Percentiles rank a stretch among this genome's conserved stretches.
Conservation (phyloP, 169 alveolate genomes). For the Cryptosporidium ubiquitum region DNA sequence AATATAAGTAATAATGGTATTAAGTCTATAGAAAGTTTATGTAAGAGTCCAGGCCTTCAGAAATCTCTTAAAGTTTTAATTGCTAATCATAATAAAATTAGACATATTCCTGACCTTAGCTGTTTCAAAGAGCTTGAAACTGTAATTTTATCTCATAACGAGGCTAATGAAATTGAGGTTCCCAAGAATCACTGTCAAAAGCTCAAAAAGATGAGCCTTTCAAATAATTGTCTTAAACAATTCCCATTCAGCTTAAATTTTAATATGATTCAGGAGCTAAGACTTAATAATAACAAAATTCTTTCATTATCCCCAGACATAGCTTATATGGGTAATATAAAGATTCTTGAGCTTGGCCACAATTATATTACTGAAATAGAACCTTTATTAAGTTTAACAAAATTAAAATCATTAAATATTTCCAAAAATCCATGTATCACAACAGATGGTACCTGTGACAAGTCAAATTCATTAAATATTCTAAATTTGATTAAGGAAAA, state of each 20-base stretch:
- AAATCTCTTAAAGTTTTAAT: slow-evolving; percentile 65
- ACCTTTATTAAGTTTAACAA: slow-evolving; percentile 13
- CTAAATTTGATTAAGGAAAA: background rate
- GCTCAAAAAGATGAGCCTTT: slow-evolving; percentile 43
- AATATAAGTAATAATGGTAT: slow-evolving; percentile 57
- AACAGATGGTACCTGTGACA: background rate
- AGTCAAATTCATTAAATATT: background rate
- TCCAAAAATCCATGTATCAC: slow-evolving; percentile 50
- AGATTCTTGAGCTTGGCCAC: slow-evolving; percentile 66
- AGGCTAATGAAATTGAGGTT: slow-evolving; percentile 11
- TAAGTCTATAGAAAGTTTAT: slow-evolving; percentile 33
- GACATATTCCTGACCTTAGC: slow-evolving; percentile 57
- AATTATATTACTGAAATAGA: slow-evolving; percentile 15
- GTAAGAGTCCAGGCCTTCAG: slow-evolving; percentile 8
- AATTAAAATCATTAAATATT: slow-evolving; percentile 23
- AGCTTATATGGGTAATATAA: slow-evolving; percentile 53
- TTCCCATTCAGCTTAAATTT: slow-evolving; percentile 57
- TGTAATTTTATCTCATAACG: slow-evolving; percentile 41
- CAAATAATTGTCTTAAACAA: slow-evolving; percentile 32
- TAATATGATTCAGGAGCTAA: slow-evolving; percentile 49
- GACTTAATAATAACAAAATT: slow-evolving; percentile 56
- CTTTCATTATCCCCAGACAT: background rate
- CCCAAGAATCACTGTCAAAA: slow-evolving; percentile 41
- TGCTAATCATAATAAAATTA: slow-evolving; percentile 54
- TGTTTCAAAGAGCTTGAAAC: slow-evolving; percentile 47